Conservation (phyloP, 2,329 filamentous ascomycete species). For the Colletotrichum sp. region DNA sequence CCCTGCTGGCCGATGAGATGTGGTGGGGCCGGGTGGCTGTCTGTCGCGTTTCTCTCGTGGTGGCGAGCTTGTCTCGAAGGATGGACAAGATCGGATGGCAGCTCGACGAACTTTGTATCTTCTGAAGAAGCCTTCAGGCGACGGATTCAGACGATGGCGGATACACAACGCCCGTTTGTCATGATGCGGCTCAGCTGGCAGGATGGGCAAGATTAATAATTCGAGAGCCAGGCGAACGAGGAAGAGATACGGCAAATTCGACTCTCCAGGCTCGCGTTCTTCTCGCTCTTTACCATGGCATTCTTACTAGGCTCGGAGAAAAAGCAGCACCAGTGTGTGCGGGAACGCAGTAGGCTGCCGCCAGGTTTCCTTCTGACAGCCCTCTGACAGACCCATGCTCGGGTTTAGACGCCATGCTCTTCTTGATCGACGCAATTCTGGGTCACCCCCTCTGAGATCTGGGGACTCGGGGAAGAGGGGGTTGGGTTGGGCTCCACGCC, state of each 20-base stretch:
- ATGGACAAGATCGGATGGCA: not conserved
- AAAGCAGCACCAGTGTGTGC: not conserved
- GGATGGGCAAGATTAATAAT: not conserved
- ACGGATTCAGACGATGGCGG: not conserved
- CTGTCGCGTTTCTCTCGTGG: not conserved
- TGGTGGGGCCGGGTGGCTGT: not conserved
- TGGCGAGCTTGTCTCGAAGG: not conserved
- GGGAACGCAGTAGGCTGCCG: not conserved
- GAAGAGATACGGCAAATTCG: not conserved
- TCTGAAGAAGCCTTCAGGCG: not conserved
- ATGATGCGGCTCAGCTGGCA: not conserved
- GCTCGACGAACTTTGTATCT: not conserved
- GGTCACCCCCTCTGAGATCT: not conserved
- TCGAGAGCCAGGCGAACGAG: not conserved
- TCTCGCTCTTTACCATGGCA: not conserved
- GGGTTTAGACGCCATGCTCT: not conserved
- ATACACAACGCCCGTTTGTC: not conserved
- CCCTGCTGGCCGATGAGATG: not conserved
- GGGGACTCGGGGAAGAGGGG: not conserved
- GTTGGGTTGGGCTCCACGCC: not conserved
- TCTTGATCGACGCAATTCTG: not conserved
- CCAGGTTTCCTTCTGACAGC: not conserved
- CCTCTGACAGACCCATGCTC: constrained; percentile 5
- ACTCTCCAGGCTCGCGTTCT: not conserved
- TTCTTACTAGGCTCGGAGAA: not conserved